These are phyloP conservation scores for Penicillium riverlandense DNA, from an alignment of 495 filamentous ascomycete genomes.

Conservation along the genomic window DNA sequence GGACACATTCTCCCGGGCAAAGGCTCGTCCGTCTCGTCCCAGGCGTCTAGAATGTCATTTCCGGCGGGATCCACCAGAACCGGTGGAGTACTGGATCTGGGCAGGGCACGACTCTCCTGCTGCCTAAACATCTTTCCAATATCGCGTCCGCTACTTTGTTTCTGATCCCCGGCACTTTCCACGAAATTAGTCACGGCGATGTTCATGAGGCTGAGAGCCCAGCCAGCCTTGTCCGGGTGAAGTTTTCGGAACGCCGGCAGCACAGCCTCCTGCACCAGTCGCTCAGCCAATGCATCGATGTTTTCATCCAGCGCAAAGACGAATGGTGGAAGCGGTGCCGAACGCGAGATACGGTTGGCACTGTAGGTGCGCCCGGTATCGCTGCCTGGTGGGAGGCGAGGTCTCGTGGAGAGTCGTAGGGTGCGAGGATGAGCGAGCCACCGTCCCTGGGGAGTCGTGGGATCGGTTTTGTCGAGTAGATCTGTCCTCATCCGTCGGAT, in stretches of 20 bases:
- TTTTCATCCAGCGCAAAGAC: slow-evolving; percentile 56
- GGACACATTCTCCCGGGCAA: slow-evolving; percentile 39
- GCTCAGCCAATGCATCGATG: slow-evolving; percentile 52
- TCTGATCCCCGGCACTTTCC: slow-evolving; percentile 45
- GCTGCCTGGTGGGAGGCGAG: slow-evolving; percentile 46
- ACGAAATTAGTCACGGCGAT: slow-evolving; percentile 82
- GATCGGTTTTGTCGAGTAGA: slow-evolving; percentile 49
- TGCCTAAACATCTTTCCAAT: slow-evolving; percentile 63
- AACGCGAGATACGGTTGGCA: slow-evolving; percentile 62
- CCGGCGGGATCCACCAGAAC: too few species aligned
- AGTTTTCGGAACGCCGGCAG: slow-evolving; percentile 66
- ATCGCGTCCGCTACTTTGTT: slow-evolving; percentile 45
- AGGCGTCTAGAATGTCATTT: too few species aligned
- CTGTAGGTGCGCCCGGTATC: slow-evolving; percentile 43
- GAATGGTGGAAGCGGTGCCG: slow-evolving; percentile 57
- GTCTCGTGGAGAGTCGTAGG: slow-evolving; percentile 69
- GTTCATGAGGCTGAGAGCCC: slow-evolving; percentile 79
- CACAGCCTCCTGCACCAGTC: slow-evolving; percentile 60
- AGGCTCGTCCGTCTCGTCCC: slow-evolving; percentile 33
- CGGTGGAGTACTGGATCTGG: slow-evolving; percentile 35
- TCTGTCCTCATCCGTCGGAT: slow-evolving; percentile 74
- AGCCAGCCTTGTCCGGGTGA: slow-evolving; percentile 60
- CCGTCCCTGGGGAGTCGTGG: slow-evolving; percentile 21
- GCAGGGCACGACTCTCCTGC: slow-evolving; percentile 40
- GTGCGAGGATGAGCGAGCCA: slow-evolving; percentile 68